Percentiles rank a stretch among this genome's conserved stretches.
These are phyloP conservation scores for Dorcoceras hygrometricum DNA, from an alignment of 257 asterid species.

Conservation along the genomic window DNA sequence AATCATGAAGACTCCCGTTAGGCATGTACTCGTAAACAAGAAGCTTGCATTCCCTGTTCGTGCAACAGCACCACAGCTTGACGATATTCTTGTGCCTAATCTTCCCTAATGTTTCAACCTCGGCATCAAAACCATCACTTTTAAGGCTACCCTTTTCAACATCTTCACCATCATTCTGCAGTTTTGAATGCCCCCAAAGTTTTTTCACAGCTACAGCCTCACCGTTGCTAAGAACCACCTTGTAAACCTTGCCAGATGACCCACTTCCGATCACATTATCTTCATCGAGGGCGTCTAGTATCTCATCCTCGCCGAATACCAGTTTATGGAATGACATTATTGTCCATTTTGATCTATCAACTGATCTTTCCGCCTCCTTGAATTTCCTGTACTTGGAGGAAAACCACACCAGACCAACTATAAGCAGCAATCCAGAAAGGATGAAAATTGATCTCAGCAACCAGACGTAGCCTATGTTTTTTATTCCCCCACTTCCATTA, in stretches of 20 bases:
- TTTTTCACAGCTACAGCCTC: constrained; percentile 85
- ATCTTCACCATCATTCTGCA: constrained; percentile 47
- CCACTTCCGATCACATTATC: constrained; percentile 95
- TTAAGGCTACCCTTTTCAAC: constrained; percentile 55
- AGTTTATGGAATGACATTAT: constrained; percentile 90
- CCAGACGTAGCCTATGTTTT: constrained; percentile 54
- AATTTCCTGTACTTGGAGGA: constrained; percentile 53
- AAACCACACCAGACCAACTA: constrained; percentile 66
- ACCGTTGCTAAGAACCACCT: constrained; percentile 79
- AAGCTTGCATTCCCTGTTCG: constrained; percentile 73
- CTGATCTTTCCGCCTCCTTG: constrained; percentile 39
- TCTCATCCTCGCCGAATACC: constrained; percentile 80
- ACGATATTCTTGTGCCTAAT: constrained; percentile 92
- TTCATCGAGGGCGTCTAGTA: constrained; percentile 75
- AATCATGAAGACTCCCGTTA: constrained; percentile 87
- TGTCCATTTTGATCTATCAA: constrained; percentile 86
- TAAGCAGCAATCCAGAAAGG: constrained; percentile 60
- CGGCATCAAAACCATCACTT: constrained; percentile 64
- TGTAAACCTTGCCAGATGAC: constrained; percentile 88
- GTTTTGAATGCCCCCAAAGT: constrained; percentile 67
- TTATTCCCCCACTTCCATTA: constrained; percentile 41
- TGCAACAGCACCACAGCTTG: constrained; percentile 85
- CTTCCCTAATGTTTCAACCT: constrained; percentile 87
- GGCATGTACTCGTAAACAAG: constrained; percentile 96
- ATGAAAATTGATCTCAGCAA: constrained; percentile 55